Evolutionary conservation across 148 eudicot genomes (phyloP).

Genomic region (Fagopyrum tataricum): DNA sequence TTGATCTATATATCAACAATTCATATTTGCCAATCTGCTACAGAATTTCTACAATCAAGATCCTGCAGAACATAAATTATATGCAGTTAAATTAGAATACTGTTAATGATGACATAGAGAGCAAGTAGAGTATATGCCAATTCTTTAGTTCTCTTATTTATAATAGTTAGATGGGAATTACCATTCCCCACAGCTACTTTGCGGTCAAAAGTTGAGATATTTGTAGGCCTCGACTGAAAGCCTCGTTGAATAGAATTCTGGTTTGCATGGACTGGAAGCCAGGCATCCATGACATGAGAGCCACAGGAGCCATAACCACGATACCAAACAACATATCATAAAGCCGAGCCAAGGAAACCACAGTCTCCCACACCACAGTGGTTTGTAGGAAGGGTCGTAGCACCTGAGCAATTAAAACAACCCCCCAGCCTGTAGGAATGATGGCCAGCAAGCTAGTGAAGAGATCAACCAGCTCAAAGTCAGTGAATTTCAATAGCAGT

Average conservation of each 20-base stretch:
- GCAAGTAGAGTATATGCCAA: background rate
- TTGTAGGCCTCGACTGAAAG: constrained; percentile 87
- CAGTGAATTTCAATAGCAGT: constrained; percentile 48
- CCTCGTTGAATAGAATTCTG: constrained; percentile 86
- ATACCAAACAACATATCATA: constrained; percentile 83
- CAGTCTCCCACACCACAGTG: constrained; percentile 68
- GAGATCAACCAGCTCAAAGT: constrained; percentile 48
- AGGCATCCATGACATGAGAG: constrained; percentile 91
- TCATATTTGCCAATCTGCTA: constrained; percentile 3
- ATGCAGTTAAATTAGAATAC: too few species aligned
- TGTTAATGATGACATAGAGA: background rate
- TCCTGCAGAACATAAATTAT: background rate
- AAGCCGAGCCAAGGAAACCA: constrained; percentile 79
- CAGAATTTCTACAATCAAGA: background rate
- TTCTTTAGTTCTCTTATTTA: background rate
- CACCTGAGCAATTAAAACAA: constrained; percentile 75
- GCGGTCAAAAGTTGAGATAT: constrained; percentile 75
- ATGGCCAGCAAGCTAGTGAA: constrained; percentile 69
- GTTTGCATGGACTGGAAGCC: constrained; percentile 94
- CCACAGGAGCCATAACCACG: constrained; percentile 74
- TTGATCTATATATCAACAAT: background rate
- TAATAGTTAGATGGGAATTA: background rate
- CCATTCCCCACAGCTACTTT: constrained; percentile 24
- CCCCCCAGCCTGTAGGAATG: constrained; percentile 95
- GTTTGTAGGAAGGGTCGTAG: constrained; percentile 76